Evolutionary conservation across 257 asterid species (phyloP).

Genomic region (Lantana camara): DNA sequence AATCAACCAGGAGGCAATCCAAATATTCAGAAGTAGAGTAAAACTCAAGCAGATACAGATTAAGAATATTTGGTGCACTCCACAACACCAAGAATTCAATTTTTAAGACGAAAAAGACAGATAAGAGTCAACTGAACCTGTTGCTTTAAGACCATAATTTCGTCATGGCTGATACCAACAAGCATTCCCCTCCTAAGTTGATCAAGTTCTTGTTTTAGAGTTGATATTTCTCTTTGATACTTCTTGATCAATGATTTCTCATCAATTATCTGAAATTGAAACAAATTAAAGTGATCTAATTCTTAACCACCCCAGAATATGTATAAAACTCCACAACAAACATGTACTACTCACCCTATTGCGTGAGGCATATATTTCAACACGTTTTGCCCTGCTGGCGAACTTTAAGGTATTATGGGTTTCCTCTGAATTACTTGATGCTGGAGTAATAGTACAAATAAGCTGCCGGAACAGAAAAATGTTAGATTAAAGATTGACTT

Average conservation of each 20-base stretch:
- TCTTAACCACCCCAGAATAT: slow-evolving; percentile 15
- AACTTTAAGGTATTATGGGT: slow-evolving; percentile 95
- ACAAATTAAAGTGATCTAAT: slow-evolving; percentile 1
- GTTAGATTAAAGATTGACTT: background rate
- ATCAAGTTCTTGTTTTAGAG: slow-evolving; percentile 86
- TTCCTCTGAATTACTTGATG: slow-evolving; percentile 95
- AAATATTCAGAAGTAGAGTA: slow-evolving; percentile 13
- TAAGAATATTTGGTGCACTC: background rate
- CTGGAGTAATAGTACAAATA: slow-evolving; percentile 94
- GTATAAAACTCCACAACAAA: slow-evolving; percentile 18
- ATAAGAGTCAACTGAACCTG: slow-evolving; percentile 48
- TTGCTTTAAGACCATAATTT: slow-evolving; percentile 72
- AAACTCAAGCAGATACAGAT: slow-evolving; percentile 8
- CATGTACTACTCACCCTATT: slow-evolving; percentile 66
- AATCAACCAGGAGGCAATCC: slow-evolving; percentile 10
- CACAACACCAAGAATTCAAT: background rate
- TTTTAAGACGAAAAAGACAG: too few relatives aligned
- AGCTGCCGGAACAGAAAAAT: slow-evolving; percentile 52
- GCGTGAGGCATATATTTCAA: slow-evolving; percentile 93
- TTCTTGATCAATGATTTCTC: slow-evolving; percentile 96
- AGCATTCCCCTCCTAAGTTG: slow-evolving; percentile 83
- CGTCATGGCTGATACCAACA: slow-evolving; percentile 85
- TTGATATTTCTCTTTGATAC: slow-evolving; percentile 91
- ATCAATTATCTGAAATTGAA: slow-evolving; percentile 79
- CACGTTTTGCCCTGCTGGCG: slow-evolving; percentile 98